Conservation (phyloP, 2,329 filamentous ascomycete species). For the Xylaria arbuscula region DNA sequence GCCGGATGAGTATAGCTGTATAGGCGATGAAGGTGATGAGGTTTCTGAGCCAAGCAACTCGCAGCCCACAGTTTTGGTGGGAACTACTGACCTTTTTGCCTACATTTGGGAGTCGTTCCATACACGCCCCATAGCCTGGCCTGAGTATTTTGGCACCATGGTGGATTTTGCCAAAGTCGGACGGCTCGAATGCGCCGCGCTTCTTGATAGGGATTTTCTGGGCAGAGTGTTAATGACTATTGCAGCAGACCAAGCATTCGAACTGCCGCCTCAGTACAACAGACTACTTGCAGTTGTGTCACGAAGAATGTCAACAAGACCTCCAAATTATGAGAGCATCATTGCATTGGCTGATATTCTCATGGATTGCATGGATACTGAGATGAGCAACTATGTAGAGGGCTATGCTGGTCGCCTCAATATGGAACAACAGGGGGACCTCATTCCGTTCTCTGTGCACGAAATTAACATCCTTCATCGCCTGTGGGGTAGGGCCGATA, state of each 20-base stretch:
- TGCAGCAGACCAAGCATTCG: constrained; percentile 65
- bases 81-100: constrained; percentile 61
- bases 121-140: constrained; percentile 73
- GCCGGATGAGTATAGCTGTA: constrained; percentile 60
- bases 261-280: constrained; percentile 65
- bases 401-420: constrained; percentile 56
- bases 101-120: constrained; percentile 73
- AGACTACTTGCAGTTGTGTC: constrained; percentile 65
- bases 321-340: constrained; percentile 64
- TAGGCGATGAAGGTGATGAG: constrained; percentile 45
- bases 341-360: constrained; percentile 62
- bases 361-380: constrained; percentile 57
- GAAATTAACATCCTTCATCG: constrained; percentile 61
- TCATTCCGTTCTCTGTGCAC: constrained; percentile 58
- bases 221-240: constrained; percentile 68
- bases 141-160: constrained; percentile 79
- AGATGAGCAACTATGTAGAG: constrained; percentile 53
- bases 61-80: constrained; percentile 52
- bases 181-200: constrained; percentile 63
- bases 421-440: constrained; percentile 47
- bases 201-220: constrained; percentile 72
- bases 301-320: constrained; percentile 61
- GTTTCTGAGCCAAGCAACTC: constrained; percentile 21
- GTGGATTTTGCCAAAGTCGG: constrained; percentile 73
- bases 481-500: constrained; percentile 53